phyloP scores from a whole-genome alignment of 208 protist genomes.

The Trypanosoma melophagium region DNA sequence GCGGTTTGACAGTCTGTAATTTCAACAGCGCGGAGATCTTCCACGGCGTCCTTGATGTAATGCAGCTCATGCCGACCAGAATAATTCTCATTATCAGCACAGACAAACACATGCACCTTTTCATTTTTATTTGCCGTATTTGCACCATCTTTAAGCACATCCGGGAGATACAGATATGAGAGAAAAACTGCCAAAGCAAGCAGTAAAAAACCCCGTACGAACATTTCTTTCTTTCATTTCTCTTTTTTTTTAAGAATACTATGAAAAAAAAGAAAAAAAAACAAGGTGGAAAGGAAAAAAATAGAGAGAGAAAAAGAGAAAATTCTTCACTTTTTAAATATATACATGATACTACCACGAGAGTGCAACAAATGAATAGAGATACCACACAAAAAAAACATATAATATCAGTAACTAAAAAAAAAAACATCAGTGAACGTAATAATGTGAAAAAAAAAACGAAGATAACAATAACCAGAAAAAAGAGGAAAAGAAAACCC shows the following conservation, averaged over 20 bases:
- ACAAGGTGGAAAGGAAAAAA: not conserved
- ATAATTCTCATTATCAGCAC: conserved; percentile 56
- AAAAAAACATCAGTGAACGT: too few relatives aligned
- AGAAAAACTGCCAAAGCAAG: not conserved
- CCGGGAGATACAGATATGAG: not conserved
- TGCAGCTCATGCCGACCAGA: conserved; percentile 54
- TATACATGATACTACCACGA: not conserved
- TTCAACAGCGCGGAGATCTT: conserved; percentile 31
- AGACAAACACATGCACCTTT: conserved; percentile 48
- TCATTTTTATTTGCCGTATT: not conserved
- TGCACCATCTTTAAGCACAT: not conserved
- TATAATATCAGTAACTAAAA: too few relatives aligned
- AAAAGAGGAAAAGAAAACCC: too few relatives aligned
- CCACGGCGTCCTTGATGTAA: conserved; percentile 48
- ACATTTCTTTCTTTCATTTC: not conserved
- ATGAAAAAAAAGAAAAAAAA: not conserved
- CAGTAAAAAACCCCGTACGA: not conserved
- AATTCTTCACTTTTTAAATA: not conserved
- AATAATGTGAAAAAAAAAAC: too few relatives aligned
- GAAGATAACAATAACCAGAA: too few relatives aligned
- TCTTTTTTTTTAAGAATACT: not conserved
- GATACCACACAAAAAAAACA: not conserved
- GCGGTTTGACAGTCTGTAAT: conserved; percentile 38
- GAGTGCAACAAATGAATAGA: not conserved
- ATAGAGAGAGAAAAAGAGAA: not conserved